These are phyloP conservation scores for Akanthomyces muscarius DNA, from an alignment of 2,329 filamentous ascomycete species.

Conservation along the genomic window DNA sequence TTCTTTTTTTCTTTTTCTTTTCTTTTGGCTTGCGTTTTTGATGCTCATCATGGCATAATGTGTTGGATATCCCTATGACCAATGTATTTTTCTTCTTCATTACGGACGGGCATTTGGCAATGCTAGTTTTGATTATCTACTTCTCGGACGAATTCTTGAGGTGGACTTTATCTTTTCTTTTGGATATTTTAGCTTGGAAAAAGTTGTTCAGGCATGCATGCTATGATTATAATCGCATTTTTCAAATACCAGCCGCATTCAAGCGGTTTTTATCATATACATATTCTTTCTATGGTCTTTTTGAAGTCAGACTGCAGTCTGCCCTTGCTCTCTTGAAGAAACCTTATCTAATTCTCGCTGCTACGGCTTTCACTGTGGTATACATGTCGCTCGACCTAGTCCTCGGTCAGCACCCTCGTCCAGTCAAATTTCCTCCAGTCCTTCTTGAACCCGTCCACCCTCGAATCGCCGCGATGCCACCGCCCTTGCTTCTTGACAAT, in stretches of 20 bases:
- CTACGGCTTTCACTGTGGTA: no score
- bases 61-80: neutral
- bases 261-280: no score
- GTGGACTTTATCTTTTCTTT: no score
- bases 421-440: constrained; percentile 94
- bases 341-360: no score
- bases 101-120: neutral
- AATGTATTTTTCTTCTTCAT: neutral
- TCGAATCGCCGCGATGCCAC: constrained; percentile 68
- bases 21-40: neutral
- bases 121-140: neutral
- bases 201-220: no score
- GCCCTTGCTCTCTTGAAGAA: no score
- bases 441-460: constrained; percentile 75
- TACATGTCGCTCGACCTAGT: no score
- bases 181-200: no score
- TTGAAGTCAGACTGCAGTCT: no score
- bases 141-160: no score
- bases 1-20: neutral
- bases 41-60: neutral
- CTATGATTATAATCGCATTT: no score
- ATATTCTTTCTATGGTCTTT: neutral
- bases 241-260: no score
- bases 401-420: constrained; percentile 54
- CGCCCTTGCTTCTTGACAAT: constrained; percentile 85